Evolutionary conservation across 2,329 filamentous ascomycete genomes (phyloP).

Genomic region (Colletotrichum zoysiae): DNA sequence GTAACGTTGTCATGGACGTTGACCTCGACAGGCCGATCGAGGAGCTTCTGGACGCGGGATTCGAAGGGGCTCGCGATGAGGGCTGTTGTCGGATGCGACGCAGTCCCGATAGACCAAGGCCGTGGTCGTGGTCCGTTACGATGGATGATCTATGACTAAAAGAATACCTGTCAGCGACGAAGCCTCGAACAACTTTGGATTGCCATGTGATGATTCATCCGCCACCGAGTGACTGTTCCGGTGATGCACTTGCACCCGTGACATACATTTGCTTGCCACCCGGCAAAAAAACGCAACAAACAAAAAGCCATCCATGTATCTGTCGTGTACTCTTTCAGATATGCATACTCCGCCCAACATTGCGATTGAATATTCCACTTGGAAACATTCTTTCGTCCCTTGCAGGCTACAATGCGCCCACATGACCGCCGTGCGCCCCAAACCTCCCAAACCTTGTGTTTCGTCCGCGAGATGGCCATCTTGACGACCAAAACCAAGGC

Average conservation of each 20-base stretch:
- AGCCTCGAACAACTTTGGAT: conserved; percentile 26
- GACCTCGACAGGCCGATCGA: conserved; percentile 73
- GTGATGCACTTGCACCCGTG: conserved; percentile 36
- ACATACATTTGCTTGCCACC: conserved; percentile 23
- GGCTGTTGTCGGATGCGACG: conserved; percentile 93
- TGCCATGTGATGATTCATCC: conserved; percentile 37
- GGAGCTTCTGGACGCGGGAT: conserved; percentile 71
- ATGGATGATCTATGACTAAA: conserved; percentile 76
- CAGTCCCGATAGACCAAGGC: conserved; percentile 85
- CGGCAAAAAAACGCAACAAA: not conserved
- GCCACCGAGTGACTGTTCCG: conserved; percentile 29
- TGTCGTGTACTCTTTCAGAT: not conserved
- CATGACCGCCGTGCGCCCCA: conserved; percentile 3
- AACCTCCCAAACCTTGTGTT: not conserved
- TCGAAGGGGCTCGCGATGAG: conserved; percentile 73
- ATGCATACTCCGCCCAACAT: not conserved
- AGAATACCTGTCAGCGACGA: conserved; percentile 36
- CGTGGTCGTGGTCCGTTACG: conserved; percentile 88
- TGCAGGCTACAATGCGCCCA: conserved; percentile 22
- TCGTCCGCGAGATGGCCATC: conserved; percentile 1
- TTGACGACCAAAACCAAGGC: not conserved
- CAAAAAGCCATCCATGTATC: not conserved
- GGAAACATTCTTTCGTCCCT: not conserved
- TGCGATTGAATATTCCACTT: conserved; percentile 3
- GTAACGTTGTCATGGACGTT: conserved; percentile 77